phyloP scores from a whole-genome alignment of 73 alveolate species.

The Paraurostyla sp. region DNA sequence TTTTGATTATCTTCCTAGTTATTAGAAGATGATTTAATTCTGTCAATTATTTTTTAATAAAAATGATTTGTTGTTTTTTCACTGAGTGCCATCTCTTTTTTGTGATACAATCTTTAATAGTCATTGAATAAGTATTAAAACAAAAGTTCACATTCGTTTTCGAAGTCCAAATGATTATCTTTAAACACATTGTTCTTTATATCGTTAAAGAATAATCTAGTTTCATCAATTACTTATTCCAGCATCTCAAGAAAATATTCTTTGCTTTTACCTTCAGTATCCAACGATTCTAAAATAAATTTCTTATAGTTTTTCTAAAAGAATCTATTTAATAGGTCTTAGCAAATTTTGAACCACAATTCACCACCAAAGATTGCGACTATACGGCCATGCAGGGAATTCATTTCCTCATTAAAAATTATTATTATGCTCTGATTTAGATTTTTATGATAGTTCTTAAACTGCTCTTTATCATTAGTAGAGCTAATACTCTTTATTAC shows the following conservation, averaged over 20 bases:
- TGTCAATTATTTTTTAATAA: conserved; percentile 7
- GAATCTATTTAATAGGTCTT: conserved; percentile 28
- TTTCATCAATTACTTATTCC: conserved; percentile 31
- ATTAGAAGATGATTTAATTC: neutral
- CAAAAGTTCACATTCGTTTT: neutral
- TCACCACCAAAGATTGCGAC: conserved; percentile 46
- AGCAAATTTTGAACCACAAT: conserved; percentile 37
- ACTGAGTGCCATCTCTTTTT: conserved; percentile 28
- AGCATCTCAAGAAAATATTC: conserved; percentile 43
- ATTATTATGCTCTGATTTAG: neutral
- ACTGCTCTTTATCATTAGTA: conserved; percentile 21
- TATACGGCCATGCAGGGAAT: conserved; percentile 7
- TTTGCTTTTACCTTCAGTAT: conserved; percentile 60
- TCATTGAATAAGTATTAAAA: conserved; percentile 10
- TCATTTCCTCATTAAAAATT: conserved; percentile 2
- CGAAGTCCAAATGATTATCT: conserved; percentile 18
- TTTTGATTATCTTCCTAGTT: neutral
- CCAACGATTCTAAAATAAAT: conserved; percentile 54
- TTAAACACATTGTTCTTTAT: neutral
- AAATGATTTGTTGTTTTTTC: neutral
- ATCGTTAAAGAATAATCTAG: neutral
- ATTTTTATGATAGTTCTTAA: neutral
- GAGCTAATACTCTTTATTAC: neutral
- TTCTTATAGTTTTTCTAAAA: conserved; percentile 2
- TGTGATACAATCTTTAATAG: conserved; percentile 46